Conservation (phyloP, 768 basidiomycete species). For the Trametes villosa region DNA sequence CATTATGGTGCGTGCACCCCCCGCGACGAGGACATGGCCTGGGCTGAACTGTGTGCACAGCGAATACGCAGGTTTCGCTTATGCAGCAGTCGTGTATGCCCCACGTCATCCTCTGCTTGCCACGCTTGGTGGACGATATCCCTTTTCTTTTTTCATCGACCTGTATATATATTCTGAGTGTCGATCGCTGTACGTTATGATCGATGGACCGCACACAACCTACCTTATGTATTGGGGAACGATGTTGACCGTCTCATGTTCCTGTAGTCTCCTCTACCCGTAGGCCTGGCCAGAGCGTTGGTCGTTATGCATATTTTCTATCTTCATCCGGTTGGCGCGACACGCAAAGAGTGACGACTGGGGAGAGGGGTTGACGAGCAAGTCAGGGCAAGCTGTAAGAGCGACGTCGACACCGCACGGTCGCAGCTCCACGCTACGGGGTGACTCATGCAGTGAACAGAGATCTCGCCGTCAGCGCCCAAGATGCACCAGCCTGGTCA, state of each 20-base stretch:
- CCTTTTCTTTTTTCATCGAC: neutral
- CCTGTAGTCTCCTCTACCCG: constrained; percentile 8
- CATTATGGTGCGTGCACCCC: constrained; percentile 1
- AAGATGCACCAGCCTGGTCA: too few relatives aligned
- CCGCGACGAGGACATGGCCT: neutral
- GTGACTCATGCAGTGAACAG: too few relatives aligned
- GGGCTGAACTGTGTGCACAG: constrained; percentile 16
- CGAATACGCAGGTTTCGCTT: constrained; percentile 1
- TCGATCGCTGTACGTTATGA: constrained; percentile 10
- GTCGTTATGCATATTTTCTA: too few relatives aligned
- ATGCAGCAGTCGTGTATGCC: constrained; percentile 1
- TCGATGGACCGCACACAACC: constrained; percentile 2
- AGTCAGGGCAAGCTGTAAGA: too few relatives aligned
- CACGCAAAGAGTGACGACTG: too few relatives aligned
- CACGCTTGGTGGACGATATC: constrained; percentile 4
- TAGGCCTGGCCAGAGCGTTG: too few relatives aligned
- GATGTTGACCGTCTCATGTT: constrained; percentile 22
- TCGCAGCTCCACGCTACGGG: too few relatives aligned
- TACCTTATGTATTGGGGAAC: constrained; percentile 18
- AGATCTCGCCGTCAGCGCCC: too few relatives aligned
- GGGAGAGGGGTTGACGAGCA: too few relatives aligned
- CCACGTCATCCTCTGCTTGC: constrained; percentile 7
- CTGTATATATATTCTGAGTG: constrained; percentile 4
- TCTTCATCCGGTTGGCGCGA: too few relatives aligned
- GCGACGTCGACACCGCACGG: too few relatives aligned